These are phyloP conservation scores for Monosporozyma solicola DNA, from an alignment of 805 yeast genomes.

Conservation along the genomic window DNA sequence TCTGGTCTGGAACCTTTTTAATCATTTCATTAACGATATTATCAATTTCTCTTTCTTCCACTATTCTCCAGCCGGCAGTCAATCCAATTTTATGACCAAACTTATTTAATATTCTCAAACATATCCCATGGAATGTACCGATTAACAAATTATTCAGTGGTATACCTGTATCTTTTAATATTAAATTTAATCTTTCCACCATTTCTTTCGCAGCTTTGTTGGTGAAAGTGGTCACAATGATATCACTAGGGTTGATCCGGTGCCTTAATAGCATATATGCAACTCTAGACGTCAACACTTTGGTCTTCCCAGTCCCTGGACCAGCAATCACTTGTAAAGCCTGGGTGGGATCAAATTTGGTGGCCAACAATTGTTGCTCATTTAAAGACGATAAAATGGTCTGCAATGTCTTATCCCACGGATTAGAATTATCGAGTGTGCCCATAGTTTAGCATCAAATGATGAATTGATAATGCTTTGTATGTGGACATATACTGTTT, in stretches of 20 bases:
- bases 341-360: constrained; percentile 32
- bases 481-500: background rate
- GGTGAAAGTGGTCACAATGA: constrained; percentile 88
- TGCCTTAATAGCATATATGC: constrained; percentile 52
- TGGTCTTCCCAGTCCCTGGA: constrained; percentile 74
- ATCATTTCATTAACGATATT: constrained; percentile 30
- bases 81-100: constrained; percentile 46
- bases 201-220: constrained; percentile 87
- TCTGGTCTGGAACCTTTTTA: constrained; percentile 25
- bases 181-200: constrained; percentile 46
- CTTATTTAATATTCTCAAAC: constrained; percentile 47
- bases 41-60: constrained; percentile 55
- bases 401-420: background rate
- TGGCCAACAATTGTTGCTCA: constrained; percentile 38
- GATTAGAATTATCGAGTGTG: background rate
- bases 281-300: constrained; percentile 70
- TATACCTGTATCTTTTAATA: constrained; percentile 27
- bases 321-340: constrained; percentile 52
- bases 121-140: constrained; percentile 88
- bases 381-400: constrained; percentile 23
- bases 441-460: background rate
- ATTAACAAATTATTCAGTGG: constrained; percentile 43
- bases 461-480: background rate
- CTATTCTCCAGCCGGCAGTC: constrained; percentile 40
- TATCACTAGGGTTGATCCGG: constrained; percentile 46